Conservation (phyloP, 257 asterid species). For the Primulina tabacum region DNA sequence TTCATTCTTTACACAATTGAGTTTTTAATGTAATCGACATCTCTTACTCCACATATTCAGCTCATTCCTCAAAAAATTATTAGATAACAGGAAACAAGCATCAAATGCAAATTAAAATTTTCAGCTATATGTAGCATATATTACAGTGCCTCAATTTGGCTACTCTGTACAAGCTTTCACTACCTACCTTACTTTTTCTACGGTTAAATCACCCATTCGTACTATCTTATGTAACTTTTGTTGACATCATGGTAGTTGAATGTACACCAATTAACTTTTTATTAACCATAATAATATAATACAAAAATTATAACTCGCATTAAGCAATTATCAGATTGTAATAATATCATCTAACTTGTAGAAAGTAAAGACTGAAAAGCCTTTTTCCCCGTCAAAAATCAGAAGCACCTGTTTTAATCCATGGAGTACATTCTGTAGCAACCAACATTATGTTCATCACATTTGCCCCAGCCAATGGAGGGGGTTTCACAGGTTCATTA, state of each 20-base stretch:
- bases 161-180: not conserved
- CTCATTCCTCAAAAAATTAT: not conserved
- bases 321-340: not conserved
- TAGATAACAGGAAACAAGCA: not conserved
- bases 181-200: not conserved
- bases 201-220: not conserved
- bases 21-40: not conserved
- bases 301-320: not conserved
- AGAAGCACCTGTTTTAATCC: slow-evolving; percentile 82
- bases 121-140: not conserved
- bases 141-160: not conserved
- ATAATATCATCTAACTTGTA: slow-evolving; percentile 11
- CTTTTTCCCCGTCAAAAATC: slow-evolving; percentile 15
- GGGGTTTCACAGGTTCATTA: slow-evolving; percentile 53
- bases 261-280: not conserved
- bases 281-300: too few species aligned
- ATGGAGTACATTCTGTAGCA: slow-evolving; percentile 93
- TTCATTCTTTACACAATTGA: not conserved
- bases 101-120: slow-evolving; percentile 2
- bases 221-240: slow-evolving; percentile 1
- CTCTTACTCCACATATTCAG: slow-evolving; percentile 5
- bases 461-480: slow-evolving; percentile 86
- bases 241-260: not conserved
- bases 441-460: slow-evolving; percentile 86
- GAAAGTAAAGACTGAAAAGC: slow-evolving; percentile 8